A percentile compares a stretch with the other conserved stretches of the same genome.
These are phyloP conservation scores for Schizosaccharomyces lindneri DNA, from an alignment of 805 yeast species.

Conservation along the genomic window DNA sequence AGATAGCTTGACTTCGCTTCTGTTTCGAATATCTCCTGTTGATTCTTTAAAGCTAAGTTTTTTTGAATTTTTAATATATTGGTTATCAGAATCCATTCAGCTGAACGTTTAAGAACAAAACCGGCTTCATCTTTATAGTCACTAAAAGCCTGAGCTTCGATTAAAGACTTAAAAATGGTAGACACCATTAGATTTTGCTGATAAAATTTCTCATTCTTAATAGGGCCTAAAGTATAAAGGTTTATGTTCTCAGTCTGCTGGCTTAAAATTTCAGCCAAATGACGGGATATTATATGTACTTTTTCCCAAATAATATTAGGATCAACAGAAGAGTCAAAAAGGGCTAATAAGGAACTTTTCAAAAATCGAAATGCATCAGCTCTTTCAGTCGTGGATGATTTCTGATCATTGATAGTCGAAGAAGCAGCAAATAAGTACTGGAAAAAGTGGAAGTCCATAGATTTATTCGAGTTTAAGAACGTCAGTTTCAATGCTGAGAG, in stretches of 20 bases:
- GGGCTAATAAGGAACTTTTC: neutral
- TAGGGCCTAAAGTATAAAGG: neutral
- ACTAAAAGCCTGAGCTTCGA: neutral
- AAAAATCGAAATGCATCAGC: neutral
- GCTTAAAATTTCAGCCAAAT: neutral
- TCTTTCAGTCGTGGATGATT: neutral
- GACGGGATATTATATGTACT: neutral
- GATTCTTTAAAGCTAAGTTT: neutral
- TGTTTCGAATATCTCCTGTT: neutral
- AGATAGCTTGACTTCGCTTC: neutral
- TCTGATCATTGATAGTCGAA: neutral
- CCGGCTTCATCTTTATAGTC: neutral
- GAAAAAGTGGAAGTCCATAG: neutral
- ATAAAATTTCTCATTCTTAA: neutral
- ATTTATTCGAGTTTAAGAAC: neutral
- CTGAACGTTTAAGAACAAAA: neutral
- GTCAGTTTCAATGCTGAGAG: neutral
- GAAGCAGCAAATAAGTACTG: neutral
- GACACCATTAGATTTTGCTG: neutral
- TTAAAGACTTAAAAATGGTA: neutral
- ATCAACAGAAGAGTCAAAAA: neutral
- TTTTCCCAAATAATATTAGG: neutral
- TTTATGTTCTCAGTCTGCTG: neutral
- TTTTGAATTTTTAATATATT: neutral
- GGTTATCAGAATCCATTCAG: neutral